Evolutionary conservation across 768 basidiomycete genomes (phyloP).

Genomic region (Wakefieldia striispora): DNA sequence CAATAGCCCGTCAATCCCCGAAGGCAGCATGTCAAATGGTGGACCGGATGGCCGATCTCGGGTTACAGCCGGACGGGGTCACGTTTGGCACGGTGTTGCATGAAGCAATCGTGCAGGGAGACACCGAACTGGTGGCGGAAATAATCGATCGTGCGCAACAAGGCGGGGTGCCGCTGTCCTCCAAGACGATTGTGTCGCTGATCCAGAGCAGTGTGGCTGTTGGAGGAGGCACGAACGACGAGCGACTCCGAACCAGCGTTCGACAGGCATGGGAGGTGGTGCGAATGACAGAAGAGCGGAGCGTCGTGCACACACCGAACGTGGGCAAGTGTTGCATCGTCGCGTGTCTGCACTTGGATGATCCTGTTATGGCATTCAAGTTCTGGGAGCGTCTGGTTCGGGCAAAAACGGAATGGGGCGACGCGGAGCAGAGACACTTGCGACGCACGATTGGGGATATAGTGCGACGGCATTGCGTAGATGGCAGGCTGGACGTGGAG

Average conservation of each 20-base stretch:
- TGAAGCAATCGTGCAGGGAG: slow-evolving; percentile 46
- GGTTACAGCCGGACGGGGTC: slow-evolving; percentile 50
- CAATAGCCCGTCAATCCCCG: slow-evolving; percentile 50
- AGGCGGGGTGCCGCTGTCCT: slow-evolving; percentile 38
- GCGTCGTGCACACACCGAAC: slow-evolving; percentile 41
- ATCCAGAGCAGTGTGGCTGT: slow-evolving; percentile 41
- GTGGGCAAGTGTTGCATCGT: slow-evolving; percentile 52
- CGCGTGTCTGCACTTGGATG: slow-evolving; percentile 46
- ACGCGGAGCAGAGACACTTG: slow-evolving; percentile 41
- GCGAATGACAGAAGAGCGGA: slow-evolving; percentile 33
- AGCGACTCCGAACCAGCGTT: slow-evolving; percentile 35
- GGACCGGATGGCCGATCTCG: slow-evolving; percentile 46
- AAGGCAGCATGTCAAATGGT: slow-evolving; percentile 45
- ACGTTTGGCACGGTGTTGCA: slow-evolving; percentile 65
- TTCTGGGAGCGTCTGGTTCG: slow-evolving; percentile 57
- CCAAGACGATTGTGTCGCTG: slow-evolving; percentile 49
- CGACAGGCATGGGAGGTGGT: slow-evolving; percentile 43
- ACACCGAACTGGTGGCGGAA: slow-evolving; percentile 41
- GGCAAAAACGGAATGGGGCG: slow-evolving; percentile 45
- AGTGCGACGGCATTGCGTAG: slow-evolving; percentile 30
- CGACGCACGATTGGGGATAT: slow-evolving; percentile 41
- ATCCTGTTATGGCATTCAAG: slow-evolving; percentile 52
- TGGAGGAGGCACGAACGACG: slow-evolving; percentile 24
- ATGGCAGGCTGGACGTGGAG: slow-evolving; percentile 25
- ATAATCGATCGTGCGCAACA: slow-evolving; percentile 42